Conservation (phyloP, 352 stramenopile species). For the Thraustotheca clavata region DNA sequence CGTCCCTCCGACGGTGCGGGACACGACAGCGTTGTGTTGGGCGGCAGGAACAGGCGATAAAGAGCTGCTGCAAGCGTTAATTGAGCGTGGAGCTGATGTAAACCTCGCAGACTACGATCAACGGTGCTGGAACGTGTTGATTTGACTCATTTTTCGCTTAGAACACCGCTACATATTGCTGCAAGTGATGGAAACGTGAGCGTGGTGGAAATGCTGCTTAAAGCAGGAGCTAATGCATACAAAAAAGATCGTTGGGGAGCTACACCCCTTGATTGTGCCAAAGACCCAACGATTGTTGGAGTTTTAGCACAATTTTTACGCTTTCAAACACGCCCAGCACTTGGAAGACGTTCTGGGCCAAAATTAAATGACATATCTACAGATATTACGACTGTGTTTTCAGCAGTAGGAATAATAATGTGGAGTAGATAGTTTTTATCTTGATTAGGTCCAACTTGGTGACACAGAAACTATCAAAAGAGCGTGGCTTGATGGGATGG, state of each 20-base stretch:
- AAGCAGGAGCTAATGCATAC: constrained; percentile 42
- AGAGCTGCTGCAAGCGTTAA: constrained; percentile 44
- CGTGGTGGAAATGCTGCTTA: constrained; percentile 53
- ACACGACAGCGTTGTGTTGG: constrained; percentile 64
- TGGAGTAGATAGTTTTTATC: no score
- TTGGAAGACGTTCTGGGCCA: not conserved
- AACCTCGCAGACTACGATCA: constrained; percentile 73
- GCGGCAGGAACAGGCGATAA: constrained; percentile 53
- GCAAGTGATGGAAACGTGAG: constrained; percentile 49
- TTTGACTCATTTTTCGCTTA: constrained; percentile 15
- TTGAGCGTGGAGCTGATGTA: constrained; percentile 54
- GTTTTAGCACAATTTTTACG: constrained; percentile 43
- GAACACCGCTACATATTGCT: constrained; percentile 68
- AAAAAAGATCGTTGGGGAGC: constrained; percentile 58
- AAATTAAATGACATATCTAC: not conserved
- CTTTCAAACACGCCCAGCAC: constrained; percentile 22
- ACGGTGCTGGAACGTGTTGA: constrained; percentile 27
- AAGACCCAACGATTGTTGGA: constrained; percentile 40
- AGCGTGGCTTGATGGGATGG: constrained; percentile 52
- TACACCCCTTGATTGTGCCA: constrained; percentile 56
- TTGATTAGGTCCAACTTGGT: constrained; percentile 45
- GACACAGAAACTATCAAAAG: constrained; percentile 73
- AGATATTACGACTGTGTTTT: constrained; percentile 13
- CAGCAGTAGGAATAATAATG: not conserved
- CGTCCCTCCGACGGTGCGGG: constrained; percentile 2